phyloP scores from a whole-genome alignment of 768 basidiomycete genomes.

The Boletus insuetus region DNA sequence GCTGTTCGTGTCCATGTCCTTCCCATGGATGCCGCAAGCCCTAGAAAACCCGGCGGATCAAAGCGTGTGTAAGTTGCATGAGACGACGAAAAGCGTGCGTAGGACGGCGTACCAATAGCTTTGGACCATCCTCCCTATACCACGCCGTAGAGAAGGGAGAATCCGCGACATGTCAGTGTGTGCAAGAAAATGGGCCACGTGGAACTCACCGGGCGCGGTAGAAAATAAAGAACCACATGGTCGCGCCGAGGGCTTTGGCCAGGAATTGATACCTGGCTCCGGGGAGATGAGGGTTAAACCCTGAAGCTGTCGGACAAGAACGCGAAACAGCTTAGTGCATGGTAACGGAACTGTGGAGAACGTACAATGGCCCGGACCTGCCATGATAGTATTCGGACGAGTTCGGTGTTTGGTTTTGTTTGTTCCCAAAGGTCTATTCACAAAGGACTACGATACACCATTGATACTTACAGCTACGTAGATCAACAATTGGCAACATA shows the following conservation, averaged over 20 bases:
- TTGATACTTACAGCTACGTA: too few species aligned
- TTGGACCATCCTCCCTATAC: slow-evolving; percentile 70
- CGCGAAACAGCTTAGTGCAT: slow-evolving; percentile 1
- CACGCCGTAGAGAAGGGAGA: not conserved
- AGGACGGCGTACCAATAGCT: slow-evolving; percentile 52
- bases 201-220: slow-evolving; percentile 81
- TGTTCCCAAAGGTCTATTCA: not conserved
- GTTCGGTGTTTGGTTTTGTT: slow-evolving; percentile 25
- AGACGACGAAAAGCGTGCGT: not conserved
- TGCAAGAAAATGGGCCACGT: not conserved
- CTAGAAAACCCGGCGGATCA: slow-evolving; percentile 27
- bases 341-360: not conserved
- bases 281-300: slow-evolving; percentile 88
- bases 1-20: slow-evolving; percentile 49
- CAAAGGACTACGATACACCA: not conserved
- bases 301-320: slow-evolving; percentile 46
- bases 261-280: slow-evolving; percentile 73
- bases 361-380: slow-evolving; percentile 30
- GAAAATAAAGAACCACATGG: slow-evolving; percentile 99
- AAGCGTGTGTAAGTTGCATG: not conserved
- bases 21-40: slow-evolving; percentile 67
- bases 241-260: slow-evolving; percentile 82
- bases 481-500: too few species aligned
- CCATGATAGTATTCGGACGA: slow-evolving; percentile 31
- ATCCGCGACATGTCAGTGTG: not conserved